Base-by-base conservation (phyloP, 306 rosid species). In the Vachellia collinsii region DNA sequence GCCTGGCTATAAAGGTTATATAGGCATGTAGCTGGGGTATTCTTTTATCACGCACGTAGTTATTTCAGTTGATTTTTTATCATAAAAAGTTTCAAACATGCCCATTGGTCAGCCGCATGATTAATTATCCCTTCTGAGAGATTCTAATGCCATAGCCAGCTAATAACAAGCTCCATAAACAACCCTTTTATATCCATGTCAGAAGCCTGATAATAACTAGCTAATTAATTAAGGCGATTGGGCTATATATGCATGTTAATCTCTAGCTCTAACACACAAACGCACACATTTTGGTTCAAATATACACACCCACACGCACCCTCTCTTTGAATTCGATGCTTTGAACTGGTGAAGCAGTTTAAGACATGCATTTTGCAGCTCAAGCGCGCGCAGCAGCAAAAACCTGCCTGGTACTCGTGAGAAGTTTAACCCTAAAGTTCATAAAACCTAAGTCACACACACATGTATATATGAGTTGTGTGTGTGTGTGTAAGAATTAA, bases 31-130 rank as follows among this genome's bases (percentile, higher is more conserved):
- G 37, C 11, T 36, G 36, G 70, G 70, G 70, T 34, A 36, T 7
- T 36, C 70, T 64, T 64, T 64, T 64, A 16, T 64, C 43, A 64
- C n/a, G 19, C 43, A 64, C n/a, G 19, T 36, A 16, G 44, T 36
- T 19, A 67, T 38, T 39, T 39, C 50, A 41, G n/a, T 39, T 10
- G 70, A 61, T 61, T 29, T 29, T 29, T 29, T 10, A 50, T 50
- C 34, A 67, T 41, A 39, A 67, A 39, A 67, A 67, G 48, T 41
- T 38, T 38, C 25, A 66, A 66, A 38, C 71, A 19, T 66, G 71
- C 14, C 29, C 63, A 56, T 29, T 29, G 69, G 56, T 22, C 17
- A 6, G 61, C 25, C 19, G 47, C 48, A 66, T 56, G 20, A 56
- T 56, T 17, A 38, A 17, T 66, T 8, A 38, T 66, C 47, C 19